Percentiles rank a stretch among this genome's conserved stretches.
phyloP scores from a whole-genome alignment of 495 filamentous ascomycete genomes.

The Daldinia concentrica region DNA sequence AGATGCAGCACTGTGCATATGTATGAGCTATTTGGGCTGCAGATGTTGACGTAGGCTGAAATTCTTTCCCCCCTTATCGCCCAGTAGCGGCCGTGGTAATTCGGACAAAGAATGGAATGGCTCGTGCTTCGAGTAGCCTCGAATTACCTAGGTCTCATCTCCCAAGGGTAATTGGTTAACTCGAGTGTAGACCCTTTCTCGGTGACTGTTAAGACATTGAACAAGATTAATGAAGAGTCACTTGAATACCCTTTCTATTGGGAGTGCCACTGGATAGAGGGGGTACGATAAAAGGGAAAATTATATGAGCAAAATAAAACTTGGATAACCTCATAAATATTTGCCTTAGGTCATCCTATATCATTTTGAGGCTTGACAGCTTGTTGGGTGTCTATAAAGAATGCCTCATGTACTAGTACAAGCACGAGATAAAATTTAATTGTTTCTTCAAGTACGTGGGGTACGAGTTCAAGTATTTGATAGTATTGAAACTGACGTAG shows the following conservation, averaged over 20 bases:
- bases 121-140: conserved; percentile 29
- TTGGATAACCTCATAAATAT: background rate
- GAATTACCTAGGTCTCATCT: conserved; percentile 7
- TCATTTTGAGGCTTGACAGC: conserved; percentile 19
- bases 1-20: conserved; percentile 28
- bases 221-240: conserved; percentile 20
- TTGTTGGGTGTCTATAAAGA: conserved; percentile 9
- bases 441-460: conserved; percentile 20
- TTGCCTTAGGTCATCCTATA: background rate
- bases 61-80: conserved; percentile 19
- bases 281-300: background rate
- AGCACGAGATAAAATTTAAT: conserved; percentile 14
- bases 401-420: conserved; percentile 20
- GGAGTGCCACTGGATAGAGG: background rate
- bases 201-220: conserved; percentile 32
- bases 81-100: conserved; percentile 11
- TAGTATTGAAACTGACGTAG: conserved; percentile 38
- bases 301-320: background rate
- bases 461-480: conserved; percentile 21
- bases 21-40: conserved; percentile 42
- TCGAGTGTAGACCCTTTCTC: conserved; percentile 28
- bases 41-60: conserved; percentile 43
- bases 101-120: conserved; percentile 34
- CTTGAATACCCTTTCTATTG: conserved; percentile 13
- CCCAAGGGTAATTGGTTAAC: conserved; percentile 25